phyloP scores from a whole-genome alignment of 116 monocot species.

The Cymodocea nodosa region DNA sequence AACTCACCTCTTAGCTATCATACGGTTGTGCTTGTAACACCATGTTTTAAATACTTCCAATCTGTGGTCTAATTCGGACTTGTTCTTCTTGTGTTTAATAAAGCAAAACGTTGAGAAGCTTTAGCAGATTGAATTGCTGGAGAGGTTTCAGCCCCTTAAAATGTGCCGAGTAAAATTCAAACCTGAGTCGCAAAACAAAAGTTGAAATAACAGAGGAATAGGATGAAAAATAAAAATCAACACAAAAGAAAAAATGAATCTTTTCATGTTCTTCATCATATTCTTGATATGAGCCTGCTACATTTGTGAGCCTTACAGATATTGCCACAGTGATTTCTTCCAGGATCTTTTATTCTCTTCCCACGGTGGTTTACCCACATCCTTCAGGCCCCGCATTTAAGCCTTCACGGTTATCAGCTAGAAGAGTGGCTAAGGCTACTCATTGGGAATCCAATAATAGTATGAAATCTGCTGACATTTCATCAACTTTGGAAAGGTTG shows the following conservation, averaged over 20 bases:
- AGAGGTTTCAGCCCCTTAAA: no score
- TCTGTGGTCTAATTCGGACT: no score
- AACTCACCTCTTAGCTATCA: no score
- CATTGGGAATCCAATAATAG: not conserved
- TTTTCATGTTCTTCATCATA: not conserved
- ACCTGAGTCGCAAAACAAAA: not conserved
- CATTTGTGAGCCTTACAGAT: conserved; percentile 17
- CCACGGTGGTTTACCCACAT: conserved; percentile 17
- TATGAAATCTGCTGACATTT: conserved; percentile 32
- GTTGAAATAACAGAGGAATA: not conserved
- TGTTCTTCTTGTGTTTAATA: no score
- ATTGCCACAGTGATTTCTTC: conserved; percentile 62
- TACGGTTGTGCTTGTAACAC: no score
- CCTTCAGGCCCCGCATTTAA: conserved; percentile 23
- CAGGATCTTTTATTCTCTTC: conserved; percentile 44
- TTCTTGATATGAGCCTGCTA: not conserved
- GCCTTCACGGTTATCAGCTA: conserved; percentile 7
- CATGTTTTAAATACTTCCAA: no score
- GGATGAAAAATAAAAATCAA: no score
- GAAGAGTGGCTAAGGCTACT: conserved; percentile 17
- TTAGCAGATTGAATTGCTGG: no score
- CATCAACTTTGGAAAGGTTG: conserved; percentile 62
- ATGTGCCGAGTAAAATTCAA: no score
- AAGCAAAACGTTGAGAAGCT: no score
- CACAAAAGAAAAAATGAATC: not conserved